phyloP scores from a whole-genome alignment of 2,329 filamentous ascomycete genomes.

The Metarhizium album region DNA sequence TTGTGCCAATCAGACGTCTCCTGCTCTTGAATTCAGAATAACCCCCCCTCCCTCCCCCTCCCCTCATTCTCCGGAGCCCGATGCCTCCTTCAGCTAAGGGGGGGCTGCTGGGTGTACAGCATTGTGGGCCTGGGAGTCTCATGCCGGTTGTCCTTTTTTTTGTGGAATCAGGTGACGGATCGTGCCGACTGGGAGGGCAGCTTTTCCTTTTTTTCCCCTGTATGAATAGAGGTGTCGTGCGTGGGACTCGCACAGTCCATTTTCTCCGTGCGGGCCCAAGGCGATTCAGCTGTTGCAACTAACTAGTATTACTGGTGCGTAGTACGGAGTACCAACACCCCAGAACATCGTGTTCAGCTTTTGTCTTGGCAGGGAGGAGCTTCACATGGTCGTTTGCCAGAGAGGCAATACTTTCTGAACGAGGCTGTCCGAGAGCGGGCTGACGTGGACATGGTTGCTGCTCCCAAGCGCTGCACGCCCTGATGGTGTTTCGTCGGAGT shows the following conservation, averaged over 20 bases:
- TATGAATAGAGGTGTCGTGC: background rate
- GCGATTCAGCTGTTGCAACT: background rate
- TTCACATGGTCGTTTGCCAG: slow-evolving; percentile 14
- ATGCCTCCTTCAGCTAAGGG: background rate
- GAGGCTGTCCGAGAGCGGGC: background rate
- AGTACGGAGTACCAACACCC: no score
- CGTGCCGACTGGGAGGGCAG: no score
- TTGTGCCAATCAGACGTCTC: background rate
- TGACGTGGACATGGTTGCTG: background rate
- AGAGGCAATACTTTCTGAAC: background rate
- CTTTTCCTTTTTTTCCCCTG: no score
- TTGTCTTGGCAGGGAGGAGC: background rate
- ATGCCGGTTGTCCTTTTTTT: background rate
- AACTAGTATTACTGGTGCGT: no score
- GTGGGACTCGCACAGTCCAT: background rate
- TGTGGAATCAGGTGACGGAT: background rate
- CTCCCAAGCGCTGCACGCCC: background rate
- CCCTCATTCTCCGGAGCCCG: background rate
- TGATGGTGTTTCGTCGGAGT: background rate
- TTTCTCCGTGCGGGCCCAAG: background rate
- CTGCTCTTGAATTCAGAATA: background rate
- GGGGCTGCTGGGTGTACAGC: background rate
- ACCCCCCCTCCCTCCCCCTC: background rate
- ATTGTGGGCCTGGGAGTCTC: background rate
- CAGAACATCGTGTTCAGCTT: slow-evolving; percentile 7